Evolutionary conservation across 1,284 basidiomycete genomes (phyloP).

Genomic region (Cutaneotrichosporon spelunceum): DNA sequence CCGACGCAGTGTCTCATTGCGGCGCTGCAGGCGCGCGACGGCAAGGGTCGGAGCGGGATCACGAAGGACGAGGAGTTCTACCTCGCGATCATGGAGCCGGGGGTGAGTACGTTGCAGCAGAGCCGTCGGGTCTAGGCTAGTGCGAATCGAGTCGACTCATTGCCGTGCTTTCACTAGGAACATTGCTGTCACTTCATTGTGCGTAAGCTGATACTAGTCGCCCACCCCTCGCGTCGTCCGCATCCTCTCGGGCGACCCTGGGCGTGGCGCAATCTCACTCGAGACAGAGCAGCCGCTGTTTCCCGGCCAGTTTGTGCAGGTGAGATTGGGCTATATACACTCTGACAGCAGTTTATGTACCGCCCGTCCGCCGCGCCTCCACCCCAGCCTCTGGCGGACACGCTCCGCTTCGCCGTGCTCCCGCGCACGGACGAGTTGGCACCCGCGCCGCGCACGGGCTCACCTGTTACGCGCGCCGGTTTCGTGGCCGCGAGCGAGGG

Average conservation of each 20-base stretch:
- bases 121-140: too few relatives aligned
- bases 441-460: neutral
- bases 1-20: conserved; percentile 67
- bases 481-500: conserved; percentile 21
- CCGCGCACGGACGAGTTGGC: conserved; percentile 13
- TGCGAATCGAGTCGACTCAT: too few relatives aligned
- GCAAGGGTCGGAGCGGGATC: conserved; percentile 37
- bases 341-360: conserved; percentile 20
- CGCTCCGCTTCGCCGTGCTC: conserved; percentile 14
- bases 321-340: too few relatives aligned
- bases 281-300: conserved; percentile 62
- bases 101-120: conserved; percentile 18
- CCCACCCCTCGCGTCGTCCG: conserved; percentile 27
- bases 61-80: conserved; percentile 68
- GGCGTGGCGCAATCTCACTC: conserved; percentile 68
- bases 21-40: conserved; percentile 55
- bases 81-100: conserved; percentile 51
- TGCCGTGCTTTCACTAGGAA: neutral
- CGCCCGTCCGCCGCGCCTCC: neutral
- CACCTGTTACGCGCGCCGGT: conserved; percentile 9
- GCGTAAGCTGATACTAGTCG: neutral
- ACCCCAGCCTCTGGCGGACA: neutral
- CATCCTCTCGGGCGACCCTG: conserved; percentile 75
- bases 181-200: neutral
- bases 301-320: conserved; percentile 62